phyloP scores from a whole-genome alignment of 2,329 filamentous ascomycete species.

The Camptophora hylomeconis region DNA sequence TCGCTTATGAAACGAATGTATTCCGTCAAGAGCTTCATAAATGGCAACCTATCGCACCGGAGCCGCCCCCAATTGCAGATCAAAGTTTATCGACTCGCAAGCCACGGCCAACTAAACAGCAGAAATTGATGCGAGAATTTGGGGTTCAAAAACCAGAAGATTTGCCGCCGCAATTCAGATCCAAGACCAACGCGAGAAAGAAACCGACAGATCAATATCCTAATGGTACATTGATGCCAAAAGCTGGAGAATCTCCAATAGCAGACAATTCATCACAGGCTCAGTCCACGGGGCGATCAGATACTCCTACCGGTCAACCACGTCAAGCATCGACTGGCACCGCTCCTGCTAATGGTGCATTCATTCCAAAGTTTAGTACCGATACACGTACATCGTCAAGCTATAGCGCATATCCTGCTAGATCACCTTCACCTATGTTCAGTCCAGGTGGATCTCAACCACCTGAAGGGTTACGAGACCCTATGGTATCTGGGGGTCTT shows the following conservation, averaged over 20 bases:
- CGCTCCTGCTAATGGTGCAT: conserved; percentile 19
- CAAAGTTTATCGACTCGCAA: conserved; percentile 86
- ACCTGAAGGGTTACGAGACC: conserved; percentile 11
- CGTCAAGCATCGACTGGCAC: conserved; percentile 21
- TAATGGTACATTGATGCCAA: conserved; percentile 12
- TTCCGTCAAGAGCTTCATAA: conserved; percentile 92
- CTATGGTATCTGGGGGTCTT: conserved; percentile 11
- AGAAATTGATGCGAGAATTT: conserved; percentile 81
- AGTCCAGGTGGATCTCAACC: conserved; percentile 23
- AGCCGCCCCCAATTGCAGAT: conserved; percentile 73
- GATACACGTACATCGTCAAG: no score
- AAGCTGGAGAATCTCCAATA: conserved; percentile 15
- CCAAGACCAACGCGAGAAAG: conserved; percentile 69
- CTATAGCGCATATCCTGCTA: conserved; percentile 27
- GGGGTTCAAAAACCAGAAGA: conserved; percentile 86
- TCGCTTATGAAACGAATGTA: conserved; percentile 92
- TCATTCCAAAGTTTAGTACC: no score
- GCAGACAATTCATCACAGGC: conserved; percentile 22
- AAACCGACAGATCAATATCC: conserved; percentile 35
- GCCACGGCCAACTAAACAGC: conserved; percentile 88
- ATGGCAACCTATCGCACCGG: conserved; percentile 79
- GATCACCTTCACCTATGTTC: conserved; percentile 30
- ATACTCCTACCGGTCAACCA: conserved; percentile 20
- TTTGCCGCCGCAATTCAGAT: conserved; percentile 67
- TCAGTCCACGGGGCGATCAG: conserved; percentile 8